A percentile compares a stretch with the other conserved stretches of the same genome.
phyloP scores from a whole-genome alignment of 768 basidiomycete species.

The Macrolepiota fuliginosa region DNA sequence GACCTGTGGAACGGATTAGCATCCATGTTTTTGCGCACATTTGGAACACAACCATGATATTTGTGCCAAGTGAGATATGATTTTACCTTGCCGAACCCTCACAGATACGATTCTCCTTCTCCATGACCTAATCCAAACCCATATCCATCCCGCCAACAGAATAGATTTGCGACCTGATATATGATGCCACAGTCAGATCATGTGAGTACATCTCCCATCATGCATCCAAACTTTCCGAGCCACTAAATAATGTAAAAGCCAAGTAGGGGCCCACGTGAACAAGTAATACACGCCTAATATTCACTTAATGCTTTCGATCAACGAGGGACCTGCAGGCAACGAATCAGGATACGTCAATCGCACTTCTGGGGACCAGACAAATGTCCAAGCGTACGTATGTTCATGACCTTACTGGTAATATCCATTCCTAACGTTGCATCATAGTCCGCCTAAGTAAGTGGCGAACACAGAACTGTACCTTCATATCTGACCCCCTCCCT shows the following conservation, averaged over 20 bases:
- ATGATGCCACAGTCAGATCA: slow-evolving; percentile 13
- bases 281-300: slow-evolving; percentile 18
- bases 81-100: slow-evolving; percentile 14
- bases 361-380: not conserved
- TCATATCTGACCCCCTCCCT: no score
- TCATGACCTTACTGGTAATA: not conserved
- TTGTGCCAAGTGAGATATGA: slow-evolving; percentile 37
- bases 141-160: not conserved
- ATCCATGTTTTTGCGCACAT: slow-evolving; percentile 30
- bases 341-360: slow-evolving; percentile 17
- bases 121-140: not conserved
- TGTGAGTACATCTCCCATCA: slow-evolving; percentile 13
- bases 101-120: slow-evolving; percentile 1
- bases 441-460: slow-evolving; percentile 13
- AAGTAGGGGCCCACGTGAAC: slow-evolving; percentile 6
- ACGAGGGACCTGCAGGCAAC: slow-evolving; percentile 9
- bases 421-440: not conserved
- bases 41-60: slow-evolving; percentile 56
- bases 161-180: slow-evolving; percentile 17
- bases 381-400: slow-evolving; percentile 9
- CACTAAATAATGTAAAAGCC: not conserved
- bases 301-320: slow-evolving; percentile 10
- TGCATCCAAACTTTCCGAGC: no score
- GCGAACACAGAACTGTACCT: slow-evolving; percentile 15
- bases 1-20: slow-evolving; percentile 23